These are phyloP conservation scores for Oehlia diaphana DNA, from an alignment of 192 early-diverging fungal species.

Conservation along the genomic window DNA sequence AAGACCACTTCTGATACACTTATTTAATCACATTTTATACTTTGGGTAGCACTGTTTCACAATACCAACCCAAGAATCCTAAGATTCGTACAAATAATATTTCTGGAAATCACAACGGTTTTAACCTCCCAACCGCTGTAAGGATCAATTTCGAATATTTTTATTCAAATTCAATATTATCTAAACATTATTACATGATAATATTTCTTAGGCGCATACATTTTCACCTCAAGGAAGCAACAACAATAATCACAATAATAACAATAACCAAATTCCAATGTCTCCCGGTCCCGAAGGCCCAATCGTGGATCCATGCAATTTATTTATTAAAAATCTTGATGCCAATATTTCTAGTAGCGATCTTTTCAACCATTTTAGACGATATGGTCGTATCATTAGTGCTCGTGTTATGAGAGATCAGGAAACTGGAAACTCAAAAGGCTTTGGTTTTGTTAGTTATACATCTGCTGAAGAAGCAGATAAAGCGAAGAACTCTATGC, in stretches of 20 bases:
- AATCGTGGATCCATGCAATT: conserved; percentile 64
- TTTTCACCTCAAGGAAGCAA: conserved; percentile 11
- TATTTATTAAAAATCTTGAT: conserved; percentile 98
- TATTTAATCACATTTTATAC: not conserved
- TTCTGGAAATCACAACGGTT: not conserved
- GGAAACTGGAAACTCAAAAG: conserved; percentile 71
- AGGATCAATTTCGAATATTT: not conserved
- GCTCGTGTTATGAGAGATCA: conserved; percentile 86
- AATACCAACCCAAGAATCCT: not conserved
- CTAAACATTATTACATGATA: not conserved
- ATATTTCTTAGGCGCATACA: conserved; percentile 1
- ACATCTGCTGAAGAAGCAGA: conserved; percentile 85
- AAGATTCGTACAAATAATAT: not conserved
- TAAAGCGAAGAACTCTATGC: conserved; percentile 88
- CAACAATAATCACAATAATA: conserved; percentile 11
- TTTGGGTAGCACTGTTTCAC: not conserved
- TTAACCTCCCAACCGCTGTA: not conserved
- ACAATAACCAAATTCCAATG: conserved; percentile 9
- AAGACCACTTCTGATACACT: no score
- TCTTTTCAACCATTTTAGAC: conserved; percentile 87
- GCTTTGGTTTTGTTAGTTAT: conserved; percentile 96
- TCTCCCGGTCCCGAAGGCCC: conserved; percentile 26
- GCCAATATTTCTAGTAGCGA: conserved; percentile 88
- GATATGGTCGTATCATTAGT: conserved; percentile 85
- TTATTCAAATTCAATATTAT: not conserved